Percentiles rank a stretch among this genome's conserved stretches.
Evolutionary conservation across 352 stramenopile species (phyloP).

Genomic region (Achlya hypogyna): DNA sequence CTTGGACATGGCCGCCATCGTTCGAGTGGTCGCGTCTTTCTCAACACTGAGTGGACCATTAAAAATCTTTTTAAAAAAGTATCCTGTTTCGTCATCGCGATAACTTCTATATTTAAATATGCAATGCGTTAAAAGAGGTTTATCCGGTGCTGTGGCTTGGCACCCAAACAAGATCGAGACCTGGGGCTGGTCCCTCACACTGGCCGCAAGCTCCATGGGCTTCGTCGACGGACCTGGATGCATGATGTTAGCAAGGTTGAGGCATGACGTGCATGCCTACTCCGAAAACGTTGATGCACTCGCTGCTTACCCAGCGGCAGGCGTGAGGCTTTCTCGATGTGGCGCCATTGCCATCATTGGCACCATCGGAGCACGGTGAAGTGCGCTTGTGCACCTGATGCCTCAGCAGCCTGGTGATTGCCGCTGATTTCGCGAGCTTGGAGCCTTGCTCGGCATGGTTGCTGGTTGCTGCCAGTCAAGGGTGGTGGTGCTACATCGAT

Average conservation of each 20-base stretch:
- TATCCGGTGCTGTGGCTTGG: not conserved
- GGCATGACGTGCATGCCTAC: too few relatives aligned
- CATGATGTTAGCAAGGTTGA: too few relatives aligned
- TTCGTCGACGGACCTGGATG: too few relatives aligned
- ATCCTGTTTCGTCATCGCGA: conserved; percentile 15
- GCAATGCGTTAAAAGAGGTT: not conserved
- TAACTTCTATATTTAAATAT: not conserved
- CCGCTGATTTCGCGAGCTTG: not conserved
- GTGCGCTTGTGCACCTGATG: not conserved
- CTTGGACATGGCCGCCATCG: conserved; percentile 5
- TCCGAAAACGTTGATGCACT: too few relatives aligned
- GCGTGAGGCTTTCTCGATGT: too few relatives aligned
- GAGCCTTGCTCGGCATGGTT: not conserved
- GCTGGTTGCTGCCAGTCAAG: not conserved
- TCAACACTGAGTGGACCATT: not conserved
- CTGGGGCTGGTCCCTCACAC: too few relatives aligned
- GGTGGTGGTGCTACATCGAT: too few relatives aligned
- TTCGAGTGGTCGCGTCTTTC: not conserved
- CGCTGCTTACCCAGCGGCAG: too few relatives aligned
- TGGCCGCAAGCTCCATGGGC: too few relatives aligned
- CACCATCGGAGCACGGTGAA: too few relatives aligned
- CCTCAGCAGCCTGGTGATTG: not conserved
- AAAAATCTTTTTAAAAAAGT: conserved; percentile 15
- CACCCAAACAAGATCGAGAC: not conserved
- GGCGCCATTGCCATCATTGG: too few relatives aligned